Base-by-base conservation (phyloP, 768 basidiomycete genomes). In the Mycena vulgaris region DNA sequence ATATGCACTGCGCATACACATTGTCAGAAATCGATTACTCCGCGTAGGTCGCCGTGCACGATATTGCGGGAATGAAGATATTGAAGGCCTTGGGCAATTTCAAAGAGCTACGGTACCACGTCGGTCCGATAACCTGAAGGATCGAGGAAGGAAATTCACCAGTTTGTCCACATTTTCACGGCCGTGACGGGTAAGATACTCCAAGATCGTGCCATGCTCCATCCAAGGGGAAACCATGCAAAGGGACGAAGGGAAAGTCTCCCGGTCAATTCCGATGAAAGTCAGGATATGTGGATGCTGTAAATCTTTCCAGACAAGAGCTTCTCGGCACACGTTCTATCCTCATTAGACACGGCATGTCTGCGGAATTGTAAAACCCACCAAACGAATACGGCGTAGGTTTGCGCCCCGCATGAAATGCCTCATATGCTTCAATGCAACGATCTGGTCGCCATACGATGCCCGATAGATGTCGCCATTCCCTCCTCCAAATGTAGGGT, bases 211-310 rank as follows among this genome's bases (percentile, higher is more conserved):
- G 2, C 79, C 77, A 42, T 77, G 70, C 27, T 68, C 63, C 77
- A 80, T 78, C 78, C 78, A 79, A 5, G 78, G 79, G 1, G 79
- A 78, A 33, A 78, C 78, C 71, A 79, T 68, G 51, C 79, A 80
- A 30, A 76, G 66, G 28, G 69, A 65, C 6, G 59, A 56, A 5
- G 74, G 70, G 48, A 80, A 80, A 16, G 70, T 71, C 19, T 74
- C 72, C 0, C 58, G 39, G 49, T 78, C 77, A 19, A 80, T 74
- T 4, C 80, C 79, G 17, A 81, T 19, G 45, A 79, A 78, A 7
- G 77, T 76, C 14, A 80, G 62, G 31, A 80, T 75, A 63, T 75
- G 68, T 1, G 78, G 76, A 58, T 81, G 77, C 17, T 73, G 69
- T 16, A 80, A 47, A 21, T 76, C 74, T 59, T 73, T 72, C 80